These are phyloP conservation scores for Eucalyptus melliodora DNA, from an alignment of 345 rosid species.

Conservation along the genomic window DNA sequence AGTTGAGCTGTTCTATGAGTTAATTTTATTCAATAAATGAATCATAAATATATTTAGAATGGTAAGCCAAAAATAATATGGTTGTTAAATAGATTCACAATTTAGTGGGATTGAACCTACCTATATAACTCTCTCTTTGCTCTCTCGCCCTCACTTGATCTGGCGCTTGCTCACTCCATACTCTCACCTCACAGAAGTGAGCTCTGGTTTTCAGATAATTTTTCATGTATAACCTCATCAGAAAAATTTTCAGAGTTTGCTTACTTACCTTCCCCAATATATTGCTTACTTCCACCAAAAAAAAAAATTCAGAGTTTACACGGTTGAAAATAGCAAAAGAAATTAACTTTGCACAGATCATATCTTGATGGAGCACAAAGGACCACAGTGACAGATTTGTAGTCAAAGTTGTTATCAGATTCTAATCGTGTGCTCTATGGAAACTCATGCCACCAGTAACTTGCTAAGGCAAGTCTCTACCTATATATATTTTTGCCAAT, in stretches of 20 bases:
- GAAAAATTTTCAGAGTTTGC: not conserved
- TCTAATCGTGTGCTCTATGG: not conserved
- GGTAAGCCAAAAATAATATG: too few species aligned
- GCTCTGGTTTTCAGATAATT: not conserved
- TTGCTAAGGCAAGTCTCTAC: not conserved
- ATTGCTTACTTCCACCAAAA: too few species aligned
- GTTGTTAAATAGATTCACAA: too few species aligned
- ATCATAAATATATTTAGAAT: too few species aligned
- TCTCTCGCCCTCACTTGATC: too few species aligned
- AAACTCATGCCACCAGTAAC: not conserved
- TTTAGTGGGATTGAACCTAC: rapidly evolving
- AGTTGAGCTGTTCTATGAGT: too few species aligned
- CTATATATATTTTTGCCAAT: not conserved
- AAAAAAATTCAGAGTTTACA: not conserved
- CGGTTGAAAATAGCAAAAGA: not conserved
- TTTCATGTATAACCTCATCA: not conserved
- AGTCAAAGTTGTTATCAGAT: not conserved
- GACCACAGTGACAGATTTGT: not conserved
- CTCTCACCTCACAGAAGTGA: not conserved
- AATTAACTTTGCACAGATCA: not conserved
- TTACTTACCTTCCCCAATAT: too few species aligned
- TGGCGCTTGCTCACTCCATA: rapidly evolving
- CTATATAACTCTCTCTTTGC: too few species aligned
- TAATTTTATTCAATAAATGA: too few species aligned
- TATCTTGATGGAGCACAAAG: not conserved